These are phyloP conservation scores for Chlamydomonas eustigma DNA, from an alignment of 139 green algal genomes.

Conservation along the genomic window DNA sequence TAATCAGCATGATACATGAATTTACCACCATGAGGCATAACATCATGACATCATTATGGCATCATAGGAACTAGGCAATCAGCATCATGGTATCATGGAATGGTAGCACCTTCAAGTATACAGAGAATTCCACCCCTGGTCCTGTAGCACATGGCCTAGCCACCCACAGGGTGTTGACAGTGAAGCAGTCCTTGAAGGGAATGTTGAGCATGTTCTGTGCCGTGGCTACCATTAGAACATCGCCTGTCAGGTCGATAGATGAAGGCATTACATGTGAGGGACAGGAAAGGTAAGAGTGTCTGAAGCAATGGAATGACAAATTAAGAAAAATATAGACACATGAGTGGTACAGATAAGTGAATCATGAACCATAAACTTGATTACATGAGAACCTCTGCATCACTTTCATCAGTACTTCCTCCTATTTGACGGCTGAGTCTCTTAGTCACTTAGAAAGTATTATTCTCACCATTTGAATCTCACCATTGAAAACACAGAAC, in stretches of 20 bases:
- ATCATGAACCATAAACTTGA: background rate
- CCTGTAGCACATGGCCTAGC: slow-evolving; percentile 8
- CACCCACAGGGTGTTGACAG: slow-evolving; percentile 36
- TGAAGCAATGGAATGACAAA: too few relatives aligned
- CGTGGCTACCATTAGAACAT: slow-evolving; percentile 25
- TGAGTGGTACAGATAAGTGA: background rate
- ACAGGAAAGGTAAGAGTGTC: too few relatives aligned
- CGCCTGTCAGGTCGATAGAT: background rate
- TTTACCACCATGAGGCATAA: background rate
- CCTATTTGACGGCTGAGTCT: too few relatives aligned
- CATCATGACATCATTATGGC: background rate
- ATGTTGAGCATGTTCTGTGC: slow-evolving; percentile 48
- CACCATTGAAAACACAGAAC: slow-evolving; percentile 26
- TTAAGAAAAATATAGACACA: too few relatives aligned
- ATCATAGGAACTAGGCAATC: too few relatives aligned
- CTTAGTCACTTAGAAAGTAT: too few relatives aligned
- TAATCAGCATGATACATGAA: background rate
- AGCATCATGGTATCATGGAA: too few relatives aligned
- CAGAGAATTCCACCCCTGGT: background rate
- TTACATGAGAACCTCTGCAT: background rate
- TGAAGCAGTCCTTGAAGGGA: slow-evolving; percentile 47
- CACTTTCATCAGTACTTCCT: too few relatives aligned
- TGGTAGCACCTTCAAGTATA: background rate
- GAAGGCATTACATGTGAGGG: too few relatives aligned
- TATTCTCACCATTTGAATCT: too few relatives aligned